A percentile compares a stretch with the other conserved stretches of the same genome.
Conservation (phyloP, 345 rosid genomes). For the Moricandia moricandioides region DNA sequence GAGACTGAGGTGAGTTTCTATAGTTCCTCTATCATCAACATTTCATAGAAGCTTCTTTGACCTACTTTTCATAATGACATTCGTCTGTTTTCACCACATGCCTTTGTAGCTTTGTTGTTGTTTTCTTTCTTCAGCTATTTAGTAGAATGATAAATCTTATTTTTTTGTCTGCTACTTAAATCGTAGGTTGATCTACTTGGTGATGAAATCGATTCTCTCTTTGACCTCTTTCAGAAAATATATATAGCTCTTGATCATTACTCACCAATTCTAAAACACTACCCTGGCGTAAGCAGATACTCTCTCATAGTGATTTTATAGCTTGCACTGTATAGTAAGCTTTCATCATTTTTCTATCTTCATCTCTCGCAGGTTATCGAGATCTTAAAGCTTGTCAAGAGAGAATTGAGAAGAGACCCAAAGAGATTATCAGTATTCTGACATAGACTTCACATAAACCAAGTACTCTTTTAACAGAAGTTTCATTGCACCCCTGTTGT, state of each 20-base stretch:
- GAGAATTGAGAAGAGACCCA: constrained; percentile 69
- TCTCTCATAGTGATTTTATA: background rate
- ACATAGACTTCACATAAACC: background rate
- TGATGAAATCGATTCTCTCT: constrained; percentile 65
- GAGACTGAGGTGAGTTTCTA: constrained; percentile 69
- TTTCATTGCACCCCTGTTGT: constrained; percentile 11
- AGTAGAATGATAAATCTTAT: background rate
- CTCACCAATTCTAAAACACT: constrained; percentile 72
- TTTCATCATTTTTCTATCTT: background rate
- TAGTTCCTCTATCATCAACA: background rate
- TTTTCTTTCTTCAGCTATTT: background rate
- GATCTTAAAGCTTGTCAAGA: constrained; percentile 67
- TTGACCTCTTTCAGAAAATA: constrained; percentile 71
- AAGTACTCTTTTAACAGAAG: background rate
- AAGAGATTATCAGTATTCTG: constrained; percentile 25
- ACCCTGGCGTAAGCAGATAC: constrained; percentile 69
- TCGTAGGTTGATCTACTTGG: constrained; percentile 87
- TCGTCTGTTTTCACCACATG: background rate
- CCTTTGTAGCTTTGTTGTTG: background rate
- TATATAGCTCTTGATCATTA: constrained; percentile 89
- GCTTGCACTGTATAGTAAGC: background rate
- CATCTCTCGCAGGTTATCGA: constrained; percentile 56
- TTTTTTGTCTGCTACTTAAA: constrained; percentile 15
- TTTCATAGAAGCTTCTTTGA: background rate
- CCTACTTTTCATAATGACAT: background rate